Base-by-base conservation (phyloP, 129 eudicot species). In the Flaveria brownii region DNA sequence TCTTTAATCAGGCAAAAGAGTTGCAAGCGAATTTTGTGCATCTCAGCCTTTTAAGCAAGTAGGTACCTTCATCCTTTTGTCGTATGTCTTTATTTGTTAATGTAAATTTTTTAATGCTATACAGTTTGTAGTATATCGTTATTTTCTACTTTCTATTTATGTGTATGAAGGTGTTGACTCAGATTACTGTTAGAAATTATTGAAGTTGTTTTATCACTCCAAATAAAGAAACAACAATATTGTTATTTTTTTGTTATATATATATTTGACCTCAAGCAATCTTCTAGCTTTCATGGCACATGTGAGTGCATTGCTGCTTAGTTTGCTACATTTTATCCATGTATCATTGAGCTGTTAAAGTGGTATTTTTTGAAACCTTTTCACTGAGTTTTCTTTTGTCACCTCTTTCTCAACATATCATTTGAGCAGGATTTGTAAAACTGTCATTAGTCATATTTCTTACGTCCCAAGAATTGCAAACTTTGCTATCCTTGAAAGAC, bases 21-120 rank as follows among this genome's bases (percentile, higher is more conserved):
- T 82, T 90, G 80, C 98, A 94, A 30, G 83, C 91, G 75, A 94
- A 91, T 82, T 91, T 88, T 81, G 91, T 91, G 74, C 97, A 94
- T 73, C 86, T 94, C 86, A 87, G 89, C 28, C 77, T 85, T 77
- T 64, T 94, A 81, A 94, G 97, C 96, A 88, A 91, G 98, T 94
- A 75, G 30, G 98, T 86, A 28, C 73, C 71, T 65, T 77, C 55
- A 6, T 80, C 10, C 68, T 60, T 64, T 46, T 39, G 16, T 62
- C 51, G 33, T 13, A 13, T 79, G 76, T 64, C 55, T 15, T 36
- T 60, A 22, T 23, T 76, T 39, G 63, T 74, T 68, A 41, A 70
- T 71, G 43, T 46, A 39, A 13, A 0, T 28, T 43, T 43, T 41
- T n/a, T 45, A 68, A 5, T 60, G 75, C 23, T 30, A 2, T 12